Base-by-base conservation (phyloP, 2,329 filamentous ascomycete genomes). In the Chlorencoelia australis region DNA sequence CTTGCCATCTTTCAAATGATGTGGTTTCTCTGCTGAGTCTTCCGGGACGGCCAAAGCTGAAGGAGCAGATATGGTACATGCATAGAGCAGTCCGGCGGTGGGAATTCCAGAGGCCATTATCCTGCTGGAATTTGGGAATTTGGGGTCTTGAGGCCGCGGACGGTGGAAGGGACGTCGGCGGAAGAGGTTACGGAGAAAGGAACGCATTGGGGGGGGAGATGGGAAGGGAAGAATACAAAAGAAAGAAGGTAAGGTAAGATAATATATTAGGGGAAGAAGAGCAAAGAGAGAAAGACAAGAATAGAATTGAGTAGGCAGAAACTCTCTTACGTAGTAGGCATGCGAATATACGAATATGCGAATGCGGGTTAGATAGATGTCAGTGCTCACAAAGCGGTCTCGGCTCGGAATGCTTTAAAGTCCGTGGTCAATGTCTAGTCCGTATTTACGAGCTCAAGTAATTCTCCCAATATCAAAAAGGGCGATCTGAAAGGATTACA, bases 1-100 rank as follows among this genome's bases (percentile, higher is more conserved):
- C 39, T 67, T 69, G 9, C 67, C 67, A 44, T 64, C 49, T 49
- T 67, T 66, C 38, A 63, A 51, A 58, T 74, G 70, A 59, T 75
- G 71, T 25, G 50, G 49, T 47, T 66, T 64, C 11, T 60, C 59
- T 27, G 59, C 58, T 7, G 63, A 37, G 21, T 53, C 46, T 14
- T 56, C 47, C 8, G 55, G 55, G 9, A 52, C 50, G 35, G 51
- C 43, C 17, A 50, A 22, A n/a, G 46, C 34, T 13, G 46, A 35
- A 7, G 54, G 53, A 27, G 10, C 39, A 8, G 37, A 50, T 24
- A 53, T 44, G 1, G 47, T 43, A 28, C 39, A 46, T 2, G 51
- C 46, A 40, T 55, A 56, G 4, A 48, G 19, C 4, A 37, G 42
- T 2, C 48, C 47, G 6, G 47, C 43, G 0, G 47, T 40, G 38